Evolutionary conservation across 2,329 filamentous ascomycete species (phyloP), one percentile per base, ranked within the genome.

Genomic region (Penicillium sp.): DNA sequence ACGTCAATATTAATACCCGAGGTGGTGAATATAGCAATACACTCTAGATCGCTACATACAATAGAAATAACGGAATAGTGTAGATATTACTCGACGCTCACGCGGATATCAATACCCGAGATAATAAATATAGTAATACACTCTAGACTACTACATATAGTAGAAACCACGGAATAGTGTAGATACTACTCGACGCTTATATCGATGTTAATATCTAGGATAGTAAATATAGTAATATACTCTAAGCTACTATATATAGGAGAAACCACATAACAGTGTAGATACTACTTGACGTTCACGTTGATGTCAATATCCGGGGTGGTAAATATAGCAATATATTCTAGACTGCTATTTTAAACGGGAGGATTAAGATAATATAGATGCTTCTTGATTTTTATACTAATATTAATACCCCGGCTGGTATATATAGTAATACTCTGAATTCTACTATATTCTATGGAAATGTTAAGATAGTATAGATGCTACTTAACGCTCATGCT

Each of bases 91-190:
- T 53, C 11, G 45, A 48, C 4, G 38, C 44, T 32, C 11, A 29
- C 11, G 50, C 50, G 5, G 40, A 53, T 44, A 39, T 48, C 8
- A 53, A 48, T 29, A 45, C 50, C 39, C 22, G 48, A 11, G 45
- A 39, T 24, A 45, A 45, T 21, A 0, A 40, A 10, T 48, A 22
- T 29, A 45, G 50, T n/a, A 53, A 48, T 48, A 39, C 50, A 9
- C 44, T 53, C 13, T 38, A 53, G 29, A 44, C 50, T 53, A 27
- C 38, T 47, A n/a, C n/a, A 9, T 7, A 16, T 16, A n/a, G n/a
- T n/a, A n/a, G 27, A 21, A 10, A 31, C 6, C 4, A 6, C 34
- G 16, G 49, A 46, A 29, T 38, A 22, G 43, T 47, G 8, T n/a
- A 41, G 36, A 42, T 52, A 10, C 49, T 52, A 3, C 43, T 52